A percentile compares a stretch with the other conserved stretches of the same genome.
phyloP scores from a whole-genome alignment of 2,329 filamentous ascomycete genomes.

The Basipetospora chlamydospora region DNA sequence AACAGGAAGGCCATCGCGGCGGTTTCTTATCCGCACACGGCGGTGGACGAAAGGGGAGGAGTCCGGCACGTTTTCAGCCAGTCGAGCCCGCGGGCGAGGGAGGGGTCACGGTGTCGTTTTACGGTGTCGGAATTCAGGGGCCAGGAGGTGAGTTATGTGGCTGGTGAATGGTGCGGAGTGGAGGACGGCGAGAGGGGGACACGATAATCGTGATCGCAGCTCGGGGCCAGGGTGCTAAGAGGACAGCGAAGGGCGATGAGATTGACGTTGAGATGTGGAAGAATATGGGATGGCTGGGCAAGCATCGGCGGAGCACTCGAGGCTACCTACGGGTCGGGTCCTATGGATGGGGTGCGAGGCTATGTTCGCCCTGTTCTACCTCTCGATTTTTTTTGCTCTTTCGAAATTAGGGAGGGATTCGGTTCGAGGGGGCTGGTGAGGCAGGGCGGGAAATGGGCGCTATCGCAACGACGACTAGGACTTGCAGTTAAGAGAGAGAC shows the following conservation, averaged over 20 bases:
- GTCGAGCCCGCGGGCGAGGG: neutral
- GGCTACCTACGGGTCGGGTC: too few relatives aligned
- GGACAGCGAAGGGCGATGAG: too few relatives aligned
- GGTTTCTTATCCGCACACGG: constrained; percentile 1
- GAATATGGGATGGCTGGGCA: constrained; percentile 4
- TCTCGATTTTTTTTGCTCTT: constrained; percentile 3
- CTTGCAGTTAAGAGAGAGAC: neutral
- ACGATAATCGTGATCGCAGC: too few relatives aligned
- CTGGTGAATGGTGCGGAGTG: too few relatives aligned
- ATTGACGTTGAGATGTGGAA: constrained; percentile 1
- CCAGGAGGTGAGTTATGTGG: too few relatives aligned
- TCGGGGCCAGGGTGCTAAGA: too few relatives aligned
- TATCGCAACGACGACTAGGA: neutral
- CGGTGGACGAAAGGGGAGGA: neutral
- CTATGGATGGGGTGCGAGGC: too few relatives aligned
- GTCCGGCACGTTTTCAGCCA: neutral
- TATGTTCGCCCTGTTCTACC: too few relatives aligned
- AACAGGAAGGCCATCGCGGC: constrained; percentile 62
- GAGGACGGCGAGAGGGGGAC: too few relatives aligned
- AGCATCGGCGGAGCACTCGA: constrained; percentile 3
- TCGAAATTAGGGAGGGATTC: neutral
- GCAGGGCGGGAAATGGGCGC: neutral
- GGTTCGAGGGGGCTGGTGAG: constrained; percentile 1
- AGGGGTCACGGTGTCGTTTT: too few relatives aligned
- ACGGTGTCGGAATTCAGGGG: neutral